phyloP scores from a whole-genome alignment of 1,139 yeast genomes.

The Protomyces gravidus region DNA sequence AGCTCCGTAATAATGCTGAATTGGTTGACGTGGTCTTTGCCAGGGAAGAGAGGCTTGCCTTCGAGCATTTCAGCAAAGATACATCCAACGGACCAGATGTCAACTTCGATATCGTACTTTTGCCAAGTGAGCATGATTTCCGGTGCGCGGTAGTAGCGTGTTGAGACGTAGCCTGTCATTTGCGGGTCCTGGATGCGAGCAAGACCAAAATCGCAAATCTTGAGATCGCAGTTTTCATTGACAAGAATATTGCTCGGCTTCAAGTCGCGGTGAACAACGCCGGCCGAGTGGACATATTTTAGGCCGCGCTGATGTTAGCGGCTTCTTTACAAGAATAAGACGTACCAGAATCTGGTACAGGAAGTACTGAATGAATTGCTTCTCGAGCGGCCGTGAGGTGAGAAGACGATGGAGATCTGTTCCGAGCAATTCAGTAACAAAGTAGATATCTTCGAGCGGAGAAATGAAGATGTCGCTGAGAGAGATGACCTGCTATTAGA shows the following conservation, averaged over 20 bases:
- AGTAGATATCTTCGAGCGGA: slow-evolving; percentile 93
- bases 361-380: slow-evolving; percentile 93
- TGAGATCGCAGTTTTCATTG: slow-evolving; percentile 88
- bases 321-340: background rate
- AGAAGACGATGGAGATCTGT: slow-evolving; percentile 88
- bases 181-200: slow-evolving; percentile 98
- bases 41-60: slow-evolving; percentile 98
- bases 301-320: slow-evolving; percentile 55
- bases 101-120: slow-evolving; percentile 96
- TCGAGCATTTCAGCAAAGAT: slow-evolving; percentile 98
- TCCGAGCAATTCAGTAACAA: slow-evolving; percentile 94
- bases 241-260: slow-evolving; percentile 88
- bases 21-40: slow-evolving; percentile 97
- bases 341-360: slow-evolving; percentile 73
- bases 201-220: slow-evolving; percentile 90
- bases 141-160: slow-evolving; percentile 96
- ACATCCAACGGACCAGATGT: slow-evolving; percentile 99
- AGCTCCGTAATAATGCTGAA: slow-evolving; percentile 93
- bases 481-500: slow-evolving; percentile 49
- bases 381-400: slow-evolving; percentile 89
- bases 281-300: slow-evolving; percentile 94
- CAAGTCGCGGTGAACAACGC: slow-evolving; percentile 91
- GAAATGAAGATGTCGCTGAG: slow-evolving; percentile 90
- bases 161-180: slow-evolving; percentile 97
- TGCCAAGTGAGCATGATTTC: slow-evolving; percentile 99